A percentile compares a stretch with the other conserved stretches of the same genome.
Conservation (phyloP, 805 yeast genomes). For the Yamadazyma takamatsuzukensis region DNA sequence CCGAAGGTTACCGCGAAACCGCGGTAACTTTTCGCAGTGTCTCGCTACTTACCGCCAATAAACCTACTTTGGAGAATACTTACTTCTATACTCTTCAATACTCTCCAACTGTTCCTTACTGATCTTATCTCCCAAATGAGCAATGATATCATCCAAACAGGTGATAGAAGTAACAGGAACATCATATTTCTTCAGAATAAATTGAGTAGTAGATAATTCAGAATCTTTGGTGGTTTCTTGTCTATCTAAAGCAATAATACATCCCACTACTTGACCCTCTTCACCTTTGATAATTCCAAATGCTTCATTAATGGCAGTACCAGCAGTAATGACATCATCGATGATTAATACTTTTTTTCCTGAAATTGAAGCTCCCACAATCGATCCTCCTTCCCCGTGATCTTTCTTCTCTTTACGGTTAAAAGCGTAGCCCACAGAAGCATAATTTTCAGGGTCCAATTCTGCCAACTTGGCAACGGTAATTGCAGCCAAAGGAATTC, state of each 20-base stretch:
- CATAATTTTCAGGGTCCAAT: slow-evolving; percentile 75
- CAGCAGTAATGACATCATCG: slow-evolving; percentile 98
- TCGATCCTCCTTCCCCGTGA: slow-evolving; percentile 96
- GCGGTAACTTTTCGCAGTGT: too few relatives aligned
- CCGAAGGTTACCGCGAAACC: too few relatives aligned
- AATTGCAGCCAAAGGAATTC: slow-evolving; percentile 91
- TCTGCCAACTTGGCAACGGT: slow-evolving; percentile 92
- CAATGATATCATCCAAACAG: slow-evolving; percentile 68
- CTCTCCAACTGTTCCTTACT: slow-evolving; percentile 53
- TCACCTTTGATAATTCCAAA: slow-evolving; percentile 69
- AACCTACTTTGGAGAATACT: slow-evolving; percentile 41
- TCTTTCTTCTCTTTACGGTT: slow-evolving; percentile 96
- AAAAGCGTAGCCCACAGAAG: slow-evolving; percentile 79
- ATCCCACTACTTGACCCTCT: slow-evolving; percentile 74
- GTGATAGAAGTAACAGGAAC: slow-evolving; percentile 87
- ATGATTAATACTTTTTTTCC: slow-evolving; percentile 78
- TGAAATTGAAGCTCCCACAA: slow-evolving; percentile 78
- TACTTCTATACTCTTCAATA: slow-evolving; percentile 55
- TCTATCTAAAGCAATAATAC: slow-evolving; percentile 90
- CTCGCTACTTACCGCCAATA: too few relatives aligned
- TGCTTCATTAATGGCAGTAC: slow-evolving; percentile 96
- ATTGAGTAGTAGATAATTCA: slow-evolving; percentile 73
- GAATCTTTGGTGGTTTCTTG: slow-evolving; percentile 80
- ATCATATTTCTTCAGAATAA: slow-evolving; percentile 63
- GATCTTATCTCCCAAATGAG: slow-evolving; percentile 54